Percentiles rank a stretch among this genome's conserved stretches.
These are phyloP conservation scores for Aspergillus ellipticus DNA, from an alignment of 495 filamentous ascomycete genomes.

Conservation along the genomic window DNA sequence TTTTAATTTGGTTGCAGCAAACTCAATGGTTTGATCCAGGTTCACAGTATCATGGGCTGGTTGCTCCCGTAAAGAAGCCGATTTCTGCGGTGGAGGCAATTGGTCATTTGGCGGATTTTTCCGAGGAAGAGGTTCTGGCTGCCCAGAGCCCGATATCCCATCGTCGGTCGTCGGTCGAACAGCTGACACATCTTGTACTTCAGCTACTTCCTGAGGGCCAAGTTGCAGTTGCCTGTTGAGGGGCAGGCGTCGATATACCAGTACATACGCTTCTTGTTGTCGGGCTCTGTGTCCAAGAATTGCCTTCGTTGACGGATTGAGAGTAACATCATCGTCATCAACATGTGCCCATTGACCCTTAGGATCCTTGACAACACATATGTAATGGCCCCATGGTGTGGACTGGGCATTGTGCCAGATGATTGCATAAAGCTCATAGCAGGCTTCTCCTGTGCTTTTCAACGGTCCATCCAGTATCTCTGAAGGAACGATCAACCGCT, in stretches of 20 bases:
- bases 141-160: neutral
- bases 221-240: neutral
- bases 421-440: constrained; percentile 28
- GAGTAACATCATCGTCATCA: constrained; percentile 19
- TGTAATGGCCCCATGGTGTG: constrained; percentile 28
- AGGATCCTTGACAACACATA: constrained; percentile 19
- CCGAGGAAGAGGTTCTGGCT: neutral
- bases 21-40: constrained; percentile 5
- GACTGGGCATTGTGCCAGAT: constrained; percentile 23
- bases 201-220: neutral
- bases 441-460: neutral
- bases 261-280: constrained; percentile 11
- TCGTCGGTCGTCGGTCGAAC: neutral
- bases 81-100: too few relatives aligned
- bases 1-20: constrained; percentile 4
- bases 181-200: neutral
- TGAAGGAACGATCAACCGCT: constrained; percentile 6
- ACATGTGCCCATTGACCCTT: constrained; percentile 22
- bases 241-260: constrained; percentile 22
- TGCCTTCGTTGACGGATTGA: neutral
- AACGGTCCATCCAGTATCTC: neutral
- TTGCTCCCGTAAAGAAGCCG: neutral
- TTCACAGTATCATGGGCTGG: neutral
- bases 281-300: neutral
- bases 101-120: too few relatives aligned